Evolutionary conservation across 441 rosid species (phyloP).

Genomic region (Pelargonium citronellum): DNA sequence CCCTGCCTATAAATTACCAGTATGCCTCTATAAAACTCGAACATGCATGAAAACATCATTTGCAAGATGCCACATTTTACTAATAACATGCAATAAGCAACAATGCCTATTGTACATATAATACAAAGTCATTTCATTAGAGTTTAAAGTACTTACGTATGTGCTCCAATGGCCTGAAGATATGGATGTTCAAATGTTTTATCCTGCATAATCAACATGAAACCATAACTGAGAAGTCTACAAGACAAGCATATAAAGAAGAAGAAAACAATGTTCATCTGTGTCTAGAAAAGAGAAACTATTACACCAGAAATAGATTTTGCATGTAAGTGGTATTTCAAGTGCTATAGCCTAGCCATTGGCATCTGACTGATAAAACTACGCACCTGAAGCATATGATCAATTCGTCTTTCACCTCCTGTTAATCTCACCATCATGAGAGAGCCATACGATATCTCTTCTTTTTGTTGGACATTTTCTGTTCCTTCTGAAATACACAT

Average conservation of each 20-base stretch:
- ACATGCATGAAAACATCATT: no score
- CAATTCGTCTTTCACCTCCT: constrained; percentile 77
- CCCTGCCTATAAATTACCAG: no score
- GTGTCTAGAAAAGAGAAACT: background rate
- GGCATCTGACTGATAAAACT: constrained; percentile 10
- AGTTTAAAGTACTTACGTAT: constrained; percentile 56
- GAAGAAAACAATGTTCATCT: background rate
- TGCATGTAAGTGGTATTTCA: no score
- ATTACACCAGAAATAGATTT: background rate
- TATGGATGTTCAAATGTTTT: constrained; percentile 95
- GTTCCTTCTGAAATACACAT: constrained; percentile 36
- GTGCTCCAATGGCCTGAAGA: constrained; percentile 89
- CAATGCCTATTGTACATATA: no score
- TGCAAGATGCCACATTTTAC: no score
- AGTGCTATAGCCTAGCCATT: background rate
- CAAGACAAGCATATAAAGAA: background rate
- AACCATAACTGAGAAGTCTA: constrained; percentile 18
- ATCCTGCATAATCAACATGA: constrained; percentile 51
- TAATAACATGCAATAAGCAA: no score
- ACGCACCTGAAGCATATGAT: constrained; percentile 82
- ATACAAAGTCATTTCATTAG: background rate
- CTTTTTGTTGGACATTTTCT: constrained; percentile 39
- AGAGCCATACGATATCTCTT: constrained; percentile 67
- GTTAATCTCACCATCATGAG: constrained; percentile 76
- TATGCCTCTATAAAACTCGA: no score